Evolutionary conservation across 208 protist species (phyloP), one percentile per base, ranked within the genome.

Genomic region (Phytomonas francai): DNA sequence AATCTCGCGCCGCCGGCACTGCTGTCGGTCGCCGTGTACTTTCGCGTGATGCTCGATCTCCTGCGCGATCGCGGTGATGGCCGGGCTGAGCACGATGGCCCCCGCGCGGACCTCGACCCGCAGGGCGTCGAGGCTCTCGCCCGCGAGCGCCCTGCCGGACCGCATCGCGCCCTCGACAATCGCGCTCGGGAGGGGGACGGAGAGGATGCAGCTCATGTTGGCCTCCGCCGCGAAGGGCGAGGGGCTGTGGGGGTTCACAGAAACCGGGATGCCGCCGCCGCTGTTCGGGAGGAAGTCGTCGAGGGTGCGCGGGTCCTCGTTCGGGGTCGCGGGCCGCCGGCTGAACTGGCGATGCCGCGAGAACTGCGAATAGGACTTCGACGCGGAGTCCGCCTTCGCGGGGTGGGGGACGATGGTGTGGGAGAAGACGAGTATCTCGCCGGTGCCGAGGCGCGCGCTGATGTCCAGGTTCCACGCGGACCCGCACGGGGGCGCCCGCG

Each of bases 81-180:
- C 84, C 0, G 91, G 91, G 22, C 74, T 81, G 63, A 96, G 61
- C 65, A 86, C 83, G 28, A 96, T 85, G n/a, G 77, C 73, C 16
- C 78, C 81, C 0, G 79, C 81, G 16, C 79, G 71, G 31, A 96
- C 74, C 73, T 93, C 91, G 28, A 80, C 67, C 1, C 80, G 79
- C 16, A 88, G 73, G 14, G 85, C 71, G 0, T 67, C 65, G 33
- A 77, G 36, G 36, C 92, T 81, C 0, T 83, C 68, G 11, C 74
- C 74, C 0, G 51, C 61, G 0, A 51, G 31, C 3, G 51, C 28
- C 9, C 72, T 54, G 32, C 70, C 72, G 14, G 68, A 64, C 22
- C 49, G 67, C 57, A 67, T 71, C 1, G 84, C 59, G 0, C 78
- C 45, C 59, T 76, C 71, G 56, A 81, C 65, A 16, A 75, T 71